phyloP scores from a whole-genome alignment of 192 early-diverging fungal species.

The Chytriomyces sp. region DNA sequence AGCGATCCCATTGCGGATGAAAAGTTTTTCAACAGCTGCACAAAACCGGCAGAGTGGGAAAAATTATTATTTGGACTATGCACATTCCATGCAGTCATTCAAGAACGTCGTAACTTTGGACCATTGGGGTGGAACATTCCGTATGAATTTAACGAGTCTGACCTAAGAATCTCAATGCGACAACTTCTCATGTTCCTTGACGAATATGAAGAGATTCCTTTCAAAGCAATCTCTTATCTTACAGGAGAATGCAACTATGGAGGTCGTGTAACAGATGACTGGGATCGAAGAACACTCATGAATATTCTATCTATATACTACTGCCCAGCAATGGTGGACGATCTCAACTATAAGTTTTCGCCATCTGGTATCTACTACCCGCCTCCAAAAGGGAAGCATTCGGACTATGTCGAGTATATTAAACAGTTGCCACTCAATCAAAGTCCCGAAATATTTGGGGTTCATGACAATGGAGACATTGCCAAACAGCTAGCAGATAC shows the following conservation, averaged over 20 bases:
- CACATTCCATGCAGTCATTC: conserved; percentile 67
- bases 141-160: conserved; percentile 70
- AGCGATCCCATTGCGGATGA: conserved; percentile 63
- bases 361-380: conserved; percentile 59
- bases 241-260: conserved; percentile 71
- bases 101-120: conserved; percentile 66
- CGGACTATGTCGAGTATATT: conserved; percentile 61
- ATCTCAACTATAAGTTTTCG: conserved; percentile 56
- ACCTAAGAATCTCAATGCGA: conserved; percentile 60
- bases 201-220: conserved; percentile 61
- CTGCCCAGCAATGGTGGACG: conserved; percentile 53
- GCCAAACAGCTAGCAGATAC: conserved; percentile 64
- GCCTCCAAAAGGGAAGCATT: conserved; percentile 56
- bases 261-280: conserved; percentile 68
- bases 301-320: conserved; percentile 62
- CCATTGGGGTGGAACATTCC: conserved; percentile 73
- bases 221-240: conserved; percentile 62
- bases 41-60: conserved; percentile 58
- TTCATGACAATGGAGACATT: conserved; percentile 72
- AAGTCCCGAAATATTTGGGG: conserved; percentile 68
- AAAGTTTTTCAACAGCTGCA: conserved; percentile 57
- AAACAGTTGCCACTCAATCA: conserved; percentile 59
- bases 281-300: conserved; percentile 64
- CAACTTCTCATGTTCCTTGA: conserved; percentile 69
- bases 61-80: conserved; percentile 67